Percentiles rank a stretch among this genome's conserved stretches.
These are phyloP conservation scores for Chrysopogon serrulatus DNA, from an alignment of 176 grass and related monocot genomes.

Conservation along the genomic window DNA sequence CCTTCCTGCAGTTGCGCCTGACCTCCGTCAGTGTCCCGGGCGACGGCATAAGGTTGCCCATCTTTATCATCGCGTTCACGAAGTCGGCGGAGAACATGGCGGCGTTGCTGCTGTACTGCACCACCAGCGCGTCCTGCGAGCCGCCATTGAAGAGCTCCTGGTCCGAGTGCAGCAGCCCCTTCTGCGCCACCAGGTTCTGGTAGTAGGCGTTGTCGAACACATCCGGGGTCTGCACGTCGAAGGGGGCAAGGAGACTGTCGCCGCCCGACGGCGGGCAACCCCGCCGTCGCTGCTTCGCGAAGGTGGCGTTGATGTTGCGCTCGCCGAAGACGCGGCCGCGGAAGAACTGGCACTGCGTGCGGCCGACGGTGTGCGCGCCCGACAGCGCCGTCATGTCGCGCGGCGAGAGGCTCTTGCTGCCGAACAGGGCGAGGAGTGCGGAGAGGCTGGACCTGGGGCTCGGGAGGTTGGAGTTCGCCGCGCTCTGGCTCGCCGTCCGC, in stretches of 20 bases:
- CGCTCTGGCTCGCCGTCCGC: constrained; percentile 56
- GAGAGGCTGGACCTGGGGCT: constrained; percentile 35
- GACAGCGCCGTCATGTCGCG: constrained; percentile 79
- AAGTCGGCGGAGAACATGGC: constrained; percentile 40
- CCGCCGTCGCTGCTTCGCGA: neutral
- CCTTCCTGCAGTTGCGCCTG: constrained; percentile 68
- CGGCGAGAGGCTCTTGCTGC: constrained; percentile 29
- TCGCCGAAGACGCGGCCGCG: constrained; percentile 54
- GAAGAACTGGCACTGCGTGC: constrained; percentile 46
- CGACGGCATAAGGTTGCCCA: constrained; percentile 58
- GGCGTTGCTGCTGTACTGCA: constrained; percentile 47
- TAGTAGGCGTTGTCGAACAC: constrained; percentile 84
- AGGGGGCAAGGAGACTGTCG: neutral
- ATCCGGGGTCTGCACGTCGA: constrained; percentile 28
- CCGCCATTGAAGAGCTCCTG: constrained; percentile 90
- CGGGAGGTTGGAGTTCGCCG: constrained; percentile 60
- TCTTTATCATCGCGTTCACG: constrained; percentile 61
- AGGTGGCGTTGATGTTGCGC: constrained; percentile 47
- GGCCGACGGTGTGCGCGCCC: constrained; percentile 71
- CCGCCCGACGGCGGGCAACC: neutral
- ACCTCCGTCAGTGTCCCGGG: constrained; percentile 50
- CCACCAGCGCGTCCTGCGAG: constrained; percentile 68
- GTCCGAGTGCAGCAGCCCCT: constrained; percentile 74
- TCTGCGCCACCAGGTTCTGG: constrained; percentile 44
- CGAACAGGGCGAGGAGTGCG: constrained; percentile 38